Conservation (phyloP, 768 basidiomycete genomes). For the Russula vinacea region DNA sequence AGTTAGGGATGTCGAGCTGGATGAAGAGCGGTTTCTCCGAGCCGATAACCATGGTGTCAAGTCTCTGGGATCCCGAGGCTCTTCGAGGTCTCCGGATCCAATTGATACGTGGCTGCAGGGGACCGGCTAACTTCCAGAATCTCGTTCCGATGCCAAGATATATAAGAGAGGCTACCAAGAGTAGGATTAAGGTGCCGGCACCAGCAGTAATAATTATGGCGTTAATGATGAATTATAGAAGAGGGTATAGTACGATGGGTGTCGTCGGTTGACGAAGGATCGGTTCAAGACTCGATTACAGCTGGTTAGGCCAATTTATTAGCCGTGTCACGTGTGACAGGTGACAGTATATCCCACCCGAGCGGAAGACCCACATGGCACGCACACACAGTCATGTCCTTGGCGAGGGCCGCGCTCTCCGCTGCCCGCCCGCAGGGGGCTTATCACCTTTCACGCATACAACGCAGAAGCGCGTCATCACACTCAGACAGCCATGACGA, state of each 20-base stretch:
- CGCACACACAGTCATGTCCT: conserved; percentile 19
- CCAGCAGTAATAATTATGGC: conserved; percentile 11
- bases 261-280: not conserved
- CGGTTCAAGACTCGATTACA: not conserved
- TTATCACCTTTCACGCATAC: conserved; percentile 3
- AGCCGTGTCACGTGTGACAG: not conserved
- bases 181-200: conserved; percentile 25
- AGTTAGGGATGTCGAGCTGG: conserved; percentile 22
- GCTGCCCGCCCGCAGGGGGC: conserved; percentile 17
- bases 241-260: not conserved
- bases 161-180: conserved; percentile 9
- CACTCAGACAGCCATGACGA: conserved; percentile 35
- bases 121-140: conserved; percentile 6
- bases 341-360: not conserved
- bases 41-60: conserved; percentile 8
- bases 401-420: conserved; percentile 21
- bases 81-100: conserved; percentile 9
- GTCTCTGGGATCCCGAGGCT: conserved; percentile 6
- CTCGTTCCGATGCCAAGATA: conserved; percentile 15
- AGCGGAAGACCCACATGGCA: not conserved
- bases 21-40: conserved; percentile 18
- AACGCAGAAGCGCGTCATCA: conserved; percentile 35
- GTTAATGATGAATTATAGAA: conserved; percentile 19
- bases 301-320: not conserved
- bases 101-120: conserved; percentile 5